These are phyloP conservation scores for Cercophora newfieldiana DNA, from an alignment of 495 filamentous ascomycete genomes.

Conservation along the genomic window DNA sequence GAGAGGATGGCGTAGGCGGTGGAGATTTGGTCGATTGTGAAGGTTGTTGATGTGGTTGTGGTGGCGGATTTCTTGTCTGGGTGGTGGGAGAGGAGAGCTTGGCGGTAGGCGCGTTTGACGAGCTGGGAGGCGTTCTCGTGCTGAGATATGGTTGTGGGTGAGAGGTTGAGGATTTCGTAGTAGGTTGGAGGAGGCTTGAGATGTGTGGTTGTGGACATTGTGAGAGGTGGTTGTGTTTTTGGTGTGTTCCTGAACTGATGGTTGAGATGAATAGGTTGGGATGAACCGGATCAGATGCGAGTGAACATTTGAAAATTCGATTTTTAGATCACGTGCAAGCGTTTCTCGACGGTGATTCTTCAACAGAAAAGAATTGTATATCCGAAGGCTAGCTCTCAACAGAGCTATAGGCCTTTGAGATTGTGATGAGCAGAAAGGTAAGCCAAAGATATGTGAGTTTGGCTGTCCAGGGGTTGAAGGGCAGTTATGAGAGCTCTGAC, in stretches of 20 bases:
- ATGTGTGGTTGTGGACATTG: neutral
- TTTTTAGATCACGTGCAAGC: neutral
- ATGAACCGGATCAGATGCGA: neutral
- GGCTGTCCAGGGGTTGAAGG: neutral
- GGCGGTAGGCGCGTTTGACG: constrained; percentile 75
- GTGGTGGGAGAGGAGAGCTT: constrained; percentile 74
- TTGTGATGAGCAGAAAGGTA: neutral
- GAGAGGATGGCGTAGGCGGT: constrained; percentile 72
- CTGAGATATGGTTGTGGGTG: constrained; percentile 23
- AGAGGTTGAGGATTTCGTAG: constrained; percentile 48
- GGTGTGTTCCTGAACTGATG: neutral
- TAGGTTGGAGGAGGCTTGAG: constrained; percentile 32
- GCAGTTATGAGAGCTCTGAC: neutral
- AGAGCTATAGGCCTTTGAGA: neutral
- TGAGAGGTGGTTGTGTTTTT: neutral
- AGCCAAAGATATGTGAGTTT: neutral
- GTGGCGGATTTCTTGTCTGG: constrained; percentile 65
- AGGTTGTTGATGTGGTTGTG: constrained; percentile 51
- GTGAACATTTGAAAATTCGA: neutral
- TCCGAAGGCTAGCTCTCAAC: neutral
- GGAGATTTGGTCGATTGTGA: constrained; percentile 75
- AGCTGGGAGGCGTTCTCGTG: constrained; percentile 21
- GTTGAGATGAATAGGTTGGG: neutral
- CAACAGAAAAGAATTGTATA: neutral
- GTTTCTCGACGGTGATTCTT: neutral